A percentile compares a stretch with the other conserved stretches of the same genome.
These are phyloP conservation scores for Arthrobotrys megalospora DNA, from an alignment of 2,329 filamentous ascomycete species.

Conservation along the genomic window DNA sequence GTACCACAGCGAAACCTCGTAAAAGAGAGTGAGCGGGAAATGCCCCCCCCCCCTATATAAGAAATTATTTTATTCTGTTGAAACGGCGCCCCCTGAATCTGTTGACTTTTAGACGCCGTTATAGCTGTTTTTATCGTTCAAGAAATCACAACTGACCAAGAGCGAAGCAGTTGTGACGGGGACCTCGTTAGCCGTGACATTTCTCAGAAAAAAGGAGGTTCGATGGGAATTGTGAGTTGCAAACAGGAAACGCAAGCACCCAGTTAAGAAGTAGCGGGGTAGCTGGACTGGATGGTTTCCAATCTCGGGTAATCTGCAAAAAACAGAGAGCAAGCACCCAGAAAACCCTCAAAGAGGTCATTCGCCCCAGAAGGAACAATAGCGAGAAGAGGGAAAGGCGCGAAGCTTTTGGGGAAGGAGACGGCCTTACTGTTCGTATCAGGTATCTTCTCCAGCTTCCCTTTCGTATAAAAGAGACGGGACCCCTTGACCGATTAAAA, in stretches of 20 bases:
- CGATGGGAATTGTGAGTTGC: conserved; percentile 48
- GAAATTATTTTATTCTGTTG: conserved; percentile 5
- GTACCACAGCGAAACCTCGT: conserved; percentile 22
- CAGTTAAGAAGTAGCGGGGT: conserved; percentile 59
- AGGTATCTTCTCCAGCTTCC: conserved; percentile 36
- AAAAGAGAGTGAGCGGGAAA: conserved; percentile 15
- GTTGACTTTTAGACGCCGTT: conserved; percentile 17
- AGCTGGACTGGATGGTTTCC: conserved; percentile 49
- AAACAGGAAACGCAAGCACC: conserved; percentile 48
- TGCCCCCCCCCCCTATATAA: conserved; percentile 1
- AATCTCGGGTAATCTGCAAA: conserved; percentile 61
- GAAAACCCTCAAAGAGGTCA: conserved; percentile 51
- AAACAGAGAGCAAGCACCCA: conserved; percentile 28
- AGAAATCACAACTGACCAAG: conserved; percentile 27
- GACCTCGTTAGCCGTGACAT: conserved; percentile 52
- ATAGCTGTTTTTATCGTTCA: conserved; percentile 14
- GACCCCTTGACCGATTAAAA: conserved; percentile 25
- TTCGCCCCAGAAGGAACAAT: conserved; percentile 26
- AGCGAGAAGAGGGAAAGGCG: conserved; percentile 6
- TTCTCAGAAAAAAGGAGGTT: conserved; percentile 59
- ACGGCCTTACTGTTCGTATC: conserved; percentile 44
- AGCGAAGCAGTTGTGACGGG: conserved; percentile 36
- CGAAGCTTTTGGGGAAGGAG: conserved; percentile 8
- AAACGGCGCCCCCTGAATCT: conserved; percentile 25
- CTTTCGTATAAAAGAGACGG: conserved; percentile 30